Evolutionary conservation across 2,329 filamentous ascomycete genomes (phyloP).

Genomic region (Seiridium cupressi): DNA sequence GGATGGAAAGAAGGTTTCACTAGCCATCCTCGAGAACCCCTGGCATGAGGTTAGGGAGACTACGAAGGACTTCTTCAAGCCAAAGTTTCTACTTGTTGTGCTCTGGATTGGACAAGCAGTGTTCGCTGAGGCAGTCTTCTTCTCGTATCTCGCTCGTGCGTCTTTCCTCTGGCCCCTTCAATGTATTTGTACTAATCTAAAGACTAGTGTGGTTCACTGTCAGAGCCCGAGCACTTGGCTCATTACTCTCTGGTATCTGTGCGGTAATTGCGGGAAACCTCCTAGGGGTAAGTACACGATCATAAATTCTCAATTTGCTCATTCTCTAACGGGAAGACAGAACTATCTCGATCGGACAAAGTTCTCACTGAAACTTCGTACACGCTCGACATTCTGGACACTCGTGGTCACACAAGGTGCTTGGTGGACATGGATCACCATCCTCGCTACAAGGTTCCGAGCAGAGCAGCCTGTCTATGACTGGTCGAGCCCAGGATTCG

Average conservation of each 20-base stretch:
- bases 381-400: constrained; percentile 51
- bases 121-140: constrained; percentile 70
- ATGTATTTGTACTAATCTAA: not conserved
- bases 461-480: constrained; percentile 60
- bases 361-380: constrained; percentile 51
- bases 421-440: constrained; percentile 71
- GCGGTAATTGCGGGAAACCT: constrained; percentile 65
- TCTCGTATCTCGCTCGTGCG: constrained; percentile 59
- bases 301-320: not conserved
- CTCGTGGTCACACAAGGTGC: constrained; percentile 60
- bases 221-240: constrained; percentile 65
- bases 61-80: constrained; percentile 56
- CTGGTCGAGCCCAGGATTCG: constrained; percentile 64
- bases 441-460: constrained; percentile 61
- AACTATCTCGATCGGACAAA: constrained; percentile 58
- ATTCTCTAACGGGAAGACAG: constrained; percentile 20
- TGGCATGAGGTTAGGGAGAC: constrained; percentile 60
- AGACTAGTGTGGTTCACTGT: constrained; percentile 65
- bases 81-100: constrained; percentile 62
- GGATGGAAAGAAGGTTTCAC: constrained; percentile 60
- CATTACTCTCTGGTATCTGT: constrained; percentile 67
- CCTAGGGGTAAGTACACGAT: constrained; percentile 48
- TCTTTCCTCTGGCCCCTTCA: not conserved
- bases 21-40: constrained; percentile 55
- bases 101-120: constrained; percentile 70